Conservation (phyloP, 352 stramenopile genomes). For the Globisporangium takayamanum region DNA sequence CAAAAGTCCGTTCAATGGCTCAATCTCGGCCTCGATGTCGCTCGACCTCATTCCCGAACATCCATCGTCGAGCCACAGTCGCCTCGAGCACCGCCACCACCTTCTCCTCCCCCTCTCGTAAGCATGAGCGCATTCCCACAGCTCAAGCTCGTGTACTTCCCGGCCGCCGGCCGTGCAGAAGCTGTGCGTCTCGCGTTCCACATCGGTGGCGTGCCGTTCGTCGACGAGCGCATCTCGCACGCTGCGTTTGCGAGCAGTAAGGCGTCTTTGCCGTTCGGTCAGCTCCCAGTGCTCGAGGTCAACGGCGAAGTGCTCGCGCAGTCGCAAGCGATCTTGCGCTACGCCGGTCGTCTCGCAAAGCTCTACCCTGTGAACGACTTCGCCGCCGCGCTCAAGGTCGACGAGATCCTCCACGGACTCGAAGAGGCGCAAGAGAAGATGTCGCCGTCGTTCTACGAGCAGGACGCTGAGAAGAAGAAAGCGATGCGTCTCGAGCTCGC, state of each 20-base stretch:
- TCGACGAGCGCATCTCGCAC: conserved; percentile 36
- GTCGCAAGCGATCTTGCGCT: conserved; percentile 50
- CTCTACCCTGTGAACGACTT: conserved; percentile 38
- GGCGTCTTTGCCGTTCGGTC: conserved; percentile 31
- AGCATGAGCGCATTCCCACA: conserved; percentile 25
- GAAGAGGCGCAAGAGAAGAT: conserved; percentile 31
- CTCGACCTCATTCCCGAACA: no score
- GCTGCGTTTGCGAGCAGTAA: conserved; percentile 35
- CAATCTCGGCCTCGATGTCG: no score
- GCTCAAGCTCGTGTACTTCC: conserved; percentile 64
- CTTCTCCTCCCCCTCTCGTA: no score
- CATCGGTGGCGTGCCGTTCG: conserved; percentile 48
- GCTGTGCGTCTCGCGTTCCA: conserved; percentile 40
- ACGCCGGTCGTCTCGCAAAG: conserved; percentile 38
- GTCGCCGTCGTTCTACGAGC: conserved; percentile 19
- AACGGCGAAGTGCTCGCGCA: conserved; percentile 40
- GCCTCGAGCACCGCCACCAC: background rate
- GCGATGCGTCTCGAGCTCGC: conserved; percentile 11
- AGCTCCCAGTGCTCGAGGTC: conserved; percentile 37
- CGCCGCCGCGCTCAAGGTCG: conserved; percentile 31
- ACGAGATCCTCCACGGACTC: conserved; percentile 43
- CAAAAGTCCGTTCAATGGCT: no score
- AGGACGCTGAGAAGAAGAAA: conserved; percentile 31
- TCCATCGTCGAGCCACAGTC: background rate
- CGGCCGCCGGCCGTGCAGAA: conserved; percentile 29